Percentiles rank a stretch among this genome's conserved stretches.
These are phyloP conservation scores for Sporobolomyces phaffii DNA, from an alignment of 768 basidiomycete genomes.

Conservation along the genomic window DNA sequence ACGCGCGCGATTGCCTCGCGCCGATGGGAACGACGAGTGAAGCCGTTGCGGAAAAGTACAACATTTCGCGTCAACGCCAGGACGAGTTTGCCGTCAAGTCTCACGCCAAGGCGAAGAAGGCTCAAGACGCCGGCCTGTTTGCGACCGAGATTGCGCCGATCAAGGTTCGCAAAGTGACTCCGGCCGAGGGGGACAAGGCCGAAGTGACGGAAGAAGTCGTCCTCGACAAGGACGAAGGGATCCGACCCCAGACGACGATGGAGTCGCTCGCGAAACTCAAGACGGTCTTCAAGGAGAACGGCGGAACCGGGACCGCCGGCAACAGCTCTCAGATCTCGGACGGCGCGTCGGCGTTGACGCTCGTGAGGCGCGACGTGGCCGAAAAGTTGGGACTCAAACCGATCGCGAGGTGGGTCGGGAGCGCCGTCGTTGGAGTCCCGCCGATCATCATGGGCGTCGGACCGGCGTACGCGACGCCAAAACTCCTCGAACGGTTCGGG, in stretches of 20 bases:
- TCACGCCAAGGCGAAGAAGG: conserved; percentile 74
- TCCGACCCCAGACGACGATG: conserved; percentile 49
- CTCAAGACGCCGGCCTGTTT: conserved; percentile 76
- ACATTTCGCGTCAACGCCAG: conserved; percentile 46
- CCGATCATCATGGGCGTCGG: conserved; percentile 59
- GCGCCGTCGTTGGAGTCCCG: conserved; percentile 48
- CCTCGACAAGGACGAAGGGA: conserved; percentile 49
- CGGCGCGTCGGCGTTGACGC: conserved; percentile 49
- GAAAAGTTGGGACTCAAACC: conserved; percentile 48
- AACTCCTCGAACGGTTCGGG: conserved; percentile 42
- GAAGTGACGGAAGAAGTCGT: conserved; percentile 45
- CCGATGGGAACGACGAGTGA: conserved; percentile 51
- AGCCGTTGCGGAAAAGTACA: conserved; percentile 50
- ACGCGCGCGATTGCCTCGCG: conserved; percentile 48
- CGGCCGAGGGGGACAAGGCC: conserved; percentile 44
- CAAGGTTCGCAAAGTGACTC: conserved; percentile 42
- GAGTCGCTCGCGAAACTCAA: conserved; percentile 50
- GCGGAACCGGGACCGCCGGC: conserved; percentile 50
- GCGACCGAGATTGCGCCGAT: conserved; percentile 79
- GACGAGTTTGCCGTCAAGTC: conserved; percentile 66
- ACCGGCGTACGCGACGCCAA: conserved; percentile 80
- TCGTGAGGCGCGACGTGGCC: conserved; percentile 48
- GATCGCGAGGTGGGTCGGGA: conserved; percentile 48
- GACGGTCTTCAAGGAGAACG: conserved; percentile 48
- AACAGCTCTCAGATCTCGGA: conserved; percentile 51